A percentile compares a stretch with the other conserved stretches of the same genome.
These are phyloP conservation scores for Niveomyces coronatus DNA, from an alignment of 2,329 filamentous ascomycete species.

Conservation along the genomic window DNA sequence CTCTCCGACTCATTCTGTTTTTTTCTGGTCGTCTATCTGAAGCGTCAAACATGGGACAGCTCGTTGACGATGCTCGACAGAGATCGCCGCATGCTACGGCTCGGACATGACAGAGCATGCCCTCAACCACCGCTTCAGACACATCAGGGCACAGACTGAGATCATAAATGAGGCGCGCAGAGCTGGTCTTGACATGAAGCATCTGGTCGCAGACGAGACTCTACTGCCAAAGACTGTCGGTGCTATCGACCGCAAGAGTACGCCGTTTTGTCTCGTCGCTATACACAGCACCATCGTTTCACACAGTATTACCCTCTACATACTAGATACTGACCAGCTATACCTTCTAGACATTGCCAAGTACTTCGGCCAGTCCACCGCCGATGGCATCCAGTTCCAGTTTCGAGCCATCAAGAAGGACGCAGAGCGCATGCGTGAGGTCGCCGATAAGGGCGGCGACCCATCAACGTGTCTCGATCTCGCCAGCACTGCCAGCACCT, in stretches of 20 bases:
- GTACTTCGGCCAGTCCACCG: slow-evolving; percentile 49
- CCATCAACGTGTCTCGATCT: slow-evolving; percentile 30
- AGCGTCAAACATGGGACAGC: neutral
- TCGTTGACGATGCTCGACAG: slow-evolving; percentile 21
- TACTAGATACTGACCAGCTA: neutral
- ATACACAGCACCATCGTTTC: neutral
- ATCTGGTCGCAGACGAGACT: slow-evolving; percentile 26
- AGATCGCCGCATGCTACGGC: slow-evolving; percentile 36
- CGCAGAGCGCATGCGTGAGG: slow-evolving; percentile 36
- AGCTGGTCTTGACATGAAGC: slow-evolving; percentile 30
- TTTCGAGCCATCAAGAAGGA: slow-evolving; percentile 46
- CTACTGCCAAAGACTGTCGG: slow-evolving; percentile 28
- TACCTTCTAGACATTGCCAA: slow-evolving; percentile 41
- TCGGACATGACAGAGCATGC: slow-evolving; percentile 37
- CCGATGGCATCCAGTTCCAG: slow-evolving; percentile 49
- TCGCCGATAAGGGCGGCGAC: slow-evolving; percentile 34
- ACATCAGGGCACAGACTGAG: slow-evolving; percentile 31
- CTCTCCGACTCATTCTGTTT: neutral
- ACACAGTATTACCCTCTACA: neutral
- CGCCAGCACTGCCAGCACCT: slow-evolving; percentile 15
- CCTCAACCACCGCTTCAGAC: slow-evolving; percentile 42
- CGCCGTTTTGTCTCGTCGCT: slow-evolving; percentile 8
- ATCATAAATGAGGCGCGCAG: slow-evolving; percentile 27
- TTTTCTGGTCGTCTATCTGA: neutral
- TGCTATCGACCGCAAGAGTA: slow-evolving; percentile 31